phyloP scores from a whole-genome alignment of 164 flowering plant genomes.

The Litsea cubeba region DNA sequence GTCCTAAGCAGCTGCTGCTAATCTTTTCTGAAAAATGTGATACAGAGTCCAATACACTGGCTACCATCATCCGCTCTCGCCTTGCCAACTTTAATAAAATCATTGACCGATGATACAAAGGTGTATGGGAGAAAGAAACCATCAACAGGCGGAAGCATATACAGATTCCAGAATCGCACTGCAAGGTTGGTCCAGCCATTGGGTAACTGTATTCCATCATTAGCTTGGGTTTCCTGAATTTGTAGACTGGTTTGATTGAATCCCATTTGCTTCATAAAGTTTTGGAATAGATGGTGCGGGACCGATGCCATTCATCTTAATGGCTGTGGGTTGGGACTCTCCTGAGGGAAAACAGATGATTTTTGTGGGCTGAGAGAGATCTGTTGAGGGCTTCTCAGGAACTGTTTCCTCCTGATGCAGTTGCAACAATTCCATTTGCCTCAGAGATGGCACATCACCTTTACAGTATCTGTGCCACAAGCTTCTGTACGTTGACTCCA shows the following conservation, averaged over 20 bases:
- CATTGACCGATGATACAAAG: too few relatives aligned
- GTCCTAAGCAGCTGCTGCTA: too few relatives aligned
- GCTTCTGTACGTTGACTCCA: constrained; percentile 64
- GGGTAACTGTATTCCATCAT: too few relatives aligned
- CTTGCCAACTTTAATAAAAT: too few relatives aligned
- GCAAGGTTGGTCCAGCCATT: background rate
- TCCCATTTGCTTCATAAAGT: background rate
- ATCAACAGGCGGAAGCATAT: background rate
- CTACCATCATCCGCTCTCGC: too few relatives aligned
- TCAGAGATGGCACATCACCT: constrained; percentile 75
- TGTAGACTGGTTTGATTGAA: background rate
- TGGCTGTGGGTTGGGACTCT: background rate
- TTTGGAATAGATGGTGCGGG: background rate
- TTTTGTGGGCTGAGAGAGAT: constrained; percentile 24
- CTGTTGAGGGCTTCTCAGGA: constrained; percentile 26
- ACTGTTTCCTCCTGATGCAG: constrained; percentile 16
- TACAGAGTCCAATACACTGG: too few relatives aligned
- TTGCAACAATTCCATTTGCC: constrained; percentile 41
- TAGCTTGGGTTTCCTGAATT: constrained; percentile 1
- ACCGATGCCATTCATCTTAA: constrained; percentile 15
- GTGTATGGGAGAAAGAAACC: background rate
- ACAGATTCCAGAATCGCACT: background rate
- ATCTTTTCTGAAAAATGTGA: too few relatives aligned
- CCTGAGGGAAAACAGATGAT: constrained; percentile 8
- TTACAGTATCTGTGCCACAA: constrained; percentile 83